These are phyloP conservation scores for Xylaria polymorpha DNA, from an alignment of 2,329 filamentous ascomycete species.

Conservation along the genomic window DNA sequence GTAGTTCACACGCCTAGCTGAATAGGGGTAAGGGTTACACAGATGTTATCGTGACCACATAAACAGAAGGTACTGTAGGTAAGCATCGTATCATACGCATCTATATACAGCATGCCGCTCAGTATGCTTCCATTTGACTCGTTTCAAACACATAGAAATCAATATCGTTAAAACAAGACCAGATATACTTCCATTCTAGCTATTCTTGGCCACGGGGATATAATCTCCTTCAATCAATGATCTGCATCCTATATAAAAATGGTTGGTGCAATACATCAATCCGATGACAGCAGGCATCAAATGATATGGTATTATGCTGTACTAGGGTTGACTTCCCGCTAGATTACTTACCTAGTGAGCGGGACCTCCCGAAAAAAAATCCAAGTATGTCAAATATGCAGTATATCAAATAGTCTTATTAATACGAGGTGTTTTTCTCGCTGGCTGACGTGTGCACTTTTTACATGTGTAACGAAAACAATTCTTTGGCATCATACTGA, in stretches of 20 bases:
- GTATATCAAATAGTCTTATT: conserved; percentile 8
- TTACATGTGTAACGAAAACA: neutral
- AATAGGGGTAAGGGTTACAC: neutral
- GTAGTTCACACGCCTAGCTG: too few relatives aligned
- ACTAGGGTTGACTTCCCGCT: neutral
- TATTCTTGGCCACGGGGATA: neutral
- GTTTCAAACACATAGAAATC: neutral
- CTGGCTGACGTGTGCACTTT: neutral
- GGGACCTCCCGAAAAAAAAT: conserved; percentile 1
- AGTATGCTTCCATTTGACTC: neutral
- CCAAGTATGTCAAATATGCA: too few relatives aligned
- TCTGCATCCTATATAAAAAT: neutral
- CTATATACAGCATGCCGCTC: neutral
- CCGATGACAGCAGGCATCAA: neutral
- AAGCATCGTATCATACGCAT: neutral
- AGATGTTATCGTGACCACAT: neutral
- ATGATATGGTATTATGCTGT: neutral
- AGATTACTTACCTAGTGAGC: neutral
- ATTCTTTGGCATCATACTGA: neutral
- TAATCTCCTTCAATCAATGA: neutral
- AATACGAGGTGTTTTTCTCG: neutral
- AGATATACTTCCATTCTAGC: neutral
- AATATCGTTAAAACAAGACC: neutral
- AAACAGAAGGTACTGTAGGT: neutral
- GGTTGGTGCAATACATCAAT: neutral